phyloP scores from a whole-genome alignment of 2,329 filamentous ascomycete genomes.

The Aspergillus hortae region DNA sequence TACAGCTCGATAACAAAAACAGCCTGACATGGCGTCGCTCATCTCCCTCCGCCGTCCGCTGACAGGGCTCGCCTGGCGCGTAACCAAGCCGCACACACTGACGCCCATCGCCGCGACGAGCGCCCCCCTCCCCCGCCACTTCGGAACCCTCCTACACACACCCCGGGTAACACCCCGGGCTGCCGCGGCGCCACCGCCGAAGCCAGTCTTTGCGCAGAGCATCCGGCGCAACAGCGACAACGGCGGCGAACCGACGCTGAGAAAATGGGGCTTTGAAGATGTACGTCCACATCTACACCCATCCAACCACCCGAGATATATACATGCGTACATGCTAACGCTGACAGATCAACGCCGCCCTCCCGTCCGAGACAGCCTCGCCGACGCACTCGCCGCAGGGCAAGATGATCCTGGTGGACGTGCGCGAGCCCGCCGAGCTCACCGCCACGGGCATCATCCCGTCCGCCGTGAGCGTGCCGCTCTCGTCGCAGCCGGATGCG shows the following conservation, averaged over 20 bases:
- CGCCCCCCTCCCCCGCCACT: not conserved
- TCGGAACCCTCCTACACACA: not conserved
- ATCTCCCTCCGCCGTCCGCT: not conserved
- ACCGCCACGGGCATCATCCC: slow-evolving; percentile 61
- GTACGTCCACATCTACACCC: slow-evolving; percentile 18
- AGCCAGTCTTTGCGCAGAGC: not conserved
- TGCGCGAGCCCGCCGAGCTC: slow-evolving; percentile 48
- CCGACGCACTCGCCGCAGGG: slow-evolving; percentile 23
- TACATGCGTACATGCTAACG: not conserved
- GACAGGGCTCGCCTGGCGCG: not conserved
- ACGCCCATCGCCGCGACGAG: not conserved
- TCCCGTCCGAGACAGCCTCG: slow-evolving; percentile 20
- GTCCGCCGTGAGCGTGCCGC: slow-evolving; percentile 74
- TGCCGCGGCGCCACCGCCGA: not conserved
- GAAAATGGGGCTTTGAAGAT: slow-evolving; percentile 35
- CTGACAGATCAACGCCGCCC: slow-evolving; percentile 33
- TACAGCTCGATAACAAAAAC: not conserved
- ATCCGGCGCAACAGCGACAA: slow-evolving; percentile 1
- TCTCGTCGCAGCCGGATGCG: slow-evolving; percentile 72
- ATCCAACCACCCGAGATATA: no score
- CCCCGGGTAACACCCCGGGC: not conserved
- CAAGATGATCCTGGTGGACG: slow-evolving; percentile 41
- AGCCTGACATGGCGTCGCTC: not conserved
- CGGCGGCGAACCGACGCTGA: slow-evolving; percentile 6
- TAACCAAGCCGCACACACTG: not conserved